Base-by-base conservation (phyloP, 441 rosid genomes). In the Pelargonium myrrhifolium region DNA sequence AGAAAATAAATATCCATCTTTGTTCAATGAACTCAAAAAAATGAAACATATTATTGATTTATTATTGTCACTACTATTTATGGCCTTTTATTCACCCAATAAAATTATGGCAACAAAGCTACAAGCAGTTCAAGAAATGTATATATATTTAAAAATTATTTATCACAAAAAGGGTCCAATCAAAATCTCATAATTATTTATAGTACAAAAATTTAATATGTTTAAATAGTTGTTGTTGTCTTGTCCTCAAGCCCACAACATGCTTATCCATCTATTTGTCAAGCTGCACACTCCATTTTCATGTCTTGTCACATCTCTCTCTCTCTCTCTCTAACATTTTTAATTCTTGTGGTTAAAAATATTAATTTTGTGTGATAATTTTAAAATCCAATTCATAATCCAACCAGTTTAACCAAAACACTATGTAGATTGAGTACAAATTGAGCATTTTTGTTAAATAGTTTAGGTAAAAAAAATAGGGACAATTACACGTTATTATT, bases 141-240 rank as follows among this genome's bases (percentile, higher is more conserved):
- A 28, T 28, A 28, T 28, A 28, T 28, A 15, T n/a, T 4, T 51
- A 14, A 51, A 51, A 51, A n/a, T 12, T 51, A 51, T 3, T 51
- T 51, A n/a, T 51, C 21, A 2, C 6, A n/a, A 18, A 51, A n/a
- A 51, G 15, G 14, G 18, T 49, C 56, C 18, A 49, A 49, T 49
- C 56, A 49, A 49, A 14, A 49, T 49, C 56, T n/a, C 56, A 49
- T 49, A n/a, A 49, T 49, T 49, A 49, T 49, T 10, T 49, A 49
- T 49, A 5, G 56, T 49, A 15, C 18, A 14, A 49, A n/a, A 12
- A 49, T n/a, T 15, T 51, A n/a, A 4, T 6, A 51, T 51, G 15
- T 3, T 51, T 51, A 14, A 51, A 51, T 51, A 51, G 8, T 51
- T 51, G 58, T 51, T 7, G 9, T 51, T 20, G 14, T 9, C 49